Evolutionary conservation across 345 rosid genomes (phyloP).

Genomic region (Odontarrhena argentea): DNA sequence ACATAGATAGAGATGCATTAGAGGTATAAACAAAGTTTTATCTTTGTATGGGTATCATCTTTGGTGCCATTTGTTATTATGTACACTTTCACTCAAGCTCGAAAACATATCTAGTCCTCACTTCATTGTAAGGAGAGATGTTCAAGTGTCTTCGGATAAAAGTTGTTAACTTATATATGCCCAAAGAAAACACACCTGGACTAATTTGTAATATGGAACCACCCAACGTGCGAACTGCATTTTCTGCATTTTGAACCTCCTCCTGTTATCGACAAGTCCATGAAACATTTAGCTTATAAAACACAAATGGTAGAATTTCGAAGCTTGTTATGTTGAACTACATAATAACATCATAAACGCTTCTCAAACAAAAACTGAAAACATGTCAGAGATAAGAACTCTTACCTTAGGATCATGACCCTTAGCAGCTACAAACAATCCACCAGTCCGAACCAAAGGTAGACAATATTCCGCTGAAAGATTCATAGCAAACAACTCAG

Average conservation of each 20-base stretch:
- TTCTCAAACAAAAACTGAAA: background rate
- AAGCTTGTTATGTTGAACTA: background rate
- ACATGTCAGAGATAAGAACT: slow-evolving; percentile 4
- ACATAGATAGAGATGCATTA: background rate
- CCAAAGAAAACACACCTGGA: slow-evolving; percentile 47
- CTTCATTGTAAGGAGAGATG: background rate
- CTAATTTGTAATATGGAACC: slow-evolving; percentile 63
- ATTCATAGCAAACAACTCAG: slow-evolving; percentile 20
- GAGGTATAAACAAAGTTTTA: background rate
- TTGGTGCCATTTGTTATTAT: background rate
- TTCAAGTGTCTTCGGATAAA: slow-evolving; percentile 13
- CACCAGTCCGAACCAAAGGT: slow-evolving; percentile 92
- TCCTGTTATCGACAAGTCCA: slow-evolving; percentile 45
- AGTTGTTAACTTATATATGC: slow-evolving; percentile 4
- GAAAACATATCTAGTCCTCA: background rate
- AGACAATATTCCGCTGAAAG: slow-evolving; percentile 90
- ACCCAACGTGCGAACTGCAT: slow-evolving; percentile 73
- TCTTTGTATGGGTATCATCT: slow-evolving; percentile 6
- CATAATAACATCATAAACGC: slow-evolving; percentile 16
- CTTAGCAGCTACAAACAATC: slow-evolving; percentile 92
- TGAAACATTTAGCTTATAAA: background rate
- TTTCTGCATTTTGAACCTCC: slow-evolving; percentile 70
- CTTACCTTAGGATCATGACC: slow-evolving; percentile 90
- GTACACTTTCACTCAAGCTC: slow-evolving; percentile 2
- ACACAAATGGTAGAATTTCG: background rate